Evolutionary conservation across 805 yeast species (phyloP), one percentile per base, ranked within the genome.

Genomic region (Myxozyma neotropica): DNA sequence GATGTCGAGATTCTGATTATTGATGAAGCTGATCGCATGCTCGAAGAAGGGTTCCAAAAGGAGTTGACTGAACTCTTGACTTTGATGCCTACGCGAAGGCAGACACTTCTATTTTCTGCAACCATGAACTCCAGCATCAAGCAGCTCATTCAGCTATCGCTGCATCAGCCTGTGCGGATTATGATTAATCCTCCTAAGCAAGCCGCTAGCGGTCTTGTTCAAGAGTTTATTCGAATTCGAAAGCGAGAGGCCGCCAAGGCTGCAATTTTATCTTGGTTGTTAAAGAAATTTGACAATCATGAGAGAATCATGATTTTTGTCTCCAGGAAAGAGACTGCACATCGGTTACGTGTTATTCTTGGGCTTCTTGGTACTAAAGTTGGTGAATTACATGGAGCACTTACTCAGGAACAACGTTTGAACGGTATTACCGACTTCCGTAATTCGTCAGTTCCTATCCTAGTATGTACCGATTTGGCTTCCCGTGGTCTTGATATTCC

Each of bases 401-500:
- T 89, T 86, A 71, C 86, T 81, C 78, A 94, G 76, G 98, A 94
- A 66, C 98, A 94, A 75, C 93, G 99, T 79, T 79, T 93, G 66
- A 81, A 81, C 61, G 87, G 88, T 70, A 88, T 94, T 46, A 87
- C 85, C 10, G 87, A 85, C 59, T 94, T 94, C 78, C 90, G 89
- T 68, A 84, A 83, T 64, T 79, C 90, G 65, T 82, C 83, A 2
- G 96, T 92, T 33, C 96, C 98, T 1, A 84, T 93, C 8, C 79
- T 94, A 59, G 80, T 94, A 42, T 94, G 98, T 85, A 94, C 99
- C 0, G 99, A 94, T 81, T 82, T 94, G 73, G 99, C 99, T 1
- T 93, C 99, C 29, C 88, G 99, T 83, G 99, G 99, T 81, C 81
- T 94, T 72, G 99, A 94, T 87, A 94, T 94, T 71, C 98, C 98